Conservation (phyloP, 495 filamentous ascomycete species). For the Aspergillus saccharolyticus region DNA sequence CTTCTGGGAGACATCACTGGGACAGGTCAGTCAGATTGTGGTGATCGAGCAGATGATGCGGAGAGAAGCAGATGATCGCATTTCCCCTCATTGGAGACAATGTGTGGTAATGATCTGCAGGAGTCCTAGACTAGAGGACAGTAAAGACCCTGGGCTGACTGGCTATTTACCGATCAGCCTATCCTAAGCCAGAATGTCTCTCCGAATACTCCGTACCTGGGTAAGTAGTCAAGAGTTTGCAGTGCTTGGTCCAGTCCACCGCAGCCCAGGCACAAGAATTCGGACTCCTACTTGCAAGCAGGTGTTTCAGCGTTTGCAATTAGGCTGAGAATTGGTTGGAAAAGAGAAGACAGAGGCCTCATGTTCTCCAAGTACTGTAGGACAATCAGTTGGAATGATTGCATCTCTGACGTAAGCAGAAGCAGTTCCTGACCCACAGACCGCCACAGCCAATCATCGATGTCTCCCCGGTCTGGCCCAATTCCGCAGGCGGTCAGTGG, state of each 20-base stretch:
- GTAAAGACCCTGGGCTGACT: background rate
- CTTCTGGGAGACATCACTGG: background rate
- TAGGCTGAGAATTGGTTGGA: no score
- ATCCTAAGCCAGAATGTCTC: background rate
- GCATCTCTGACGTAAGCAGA: background rate
- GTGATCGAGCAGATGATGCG: background rate
- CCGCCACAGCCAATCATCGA: background rate
- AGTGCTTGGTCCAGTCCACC: no score
- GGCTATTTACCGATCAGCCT: no score
- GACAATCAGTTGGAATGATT: background rate
- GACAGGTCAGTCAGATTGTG: slow-evolving; percentile 3
- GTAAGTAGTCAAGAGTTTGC: background rate
- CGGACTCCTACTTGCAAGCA: background rate
- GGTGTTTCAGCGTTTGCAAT: background rate
- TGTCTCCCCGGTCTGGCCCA: background rate
- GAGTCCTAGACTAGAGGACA: background rate
- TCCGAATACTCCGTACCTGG: no score
- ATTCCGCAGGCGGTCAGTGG: background rate
- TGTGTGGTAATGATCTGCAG: background rate
- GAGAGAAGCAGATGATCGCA: slow-evolving; percentile 1
- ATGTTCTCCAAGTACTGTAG: no score
- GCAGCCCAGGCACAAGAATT: background rate
- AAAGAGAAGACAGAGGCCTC: no score
- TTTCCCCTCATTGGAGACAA: background rate
- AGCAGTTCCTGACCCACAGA: background rate